These are phyloP conservation scores for Ensete glaucum DNA, from an alignment of 176 grass and related monocot genomes.

Conservation along the genomic window DNA sequence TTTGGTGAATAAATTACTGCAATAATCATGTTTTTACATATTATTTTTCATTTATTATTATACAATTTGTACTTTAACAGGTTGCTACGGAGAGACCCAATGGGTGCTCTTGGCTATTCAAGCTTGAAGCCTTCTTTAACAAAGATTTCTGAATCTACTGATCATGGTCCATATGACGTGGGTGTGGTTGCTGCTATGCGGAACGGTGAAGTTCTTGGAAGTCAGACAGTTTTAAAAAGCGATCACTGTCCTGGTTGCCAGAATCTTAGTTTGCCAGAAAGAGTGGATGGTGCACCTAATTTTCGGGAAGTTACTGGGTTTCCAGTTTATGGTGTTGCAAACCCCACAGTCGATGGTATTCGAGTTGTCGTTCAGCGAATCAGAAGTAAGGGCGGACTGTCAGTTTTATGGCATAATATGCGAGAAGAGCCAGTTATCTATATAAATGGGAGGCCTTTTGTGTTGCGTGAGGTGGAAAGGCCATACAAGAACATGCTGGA, in stretches of 20 bases:
- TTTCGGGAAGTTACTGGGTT: slow-evolving; percentile 83
- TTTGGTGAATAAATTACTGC: neutral
- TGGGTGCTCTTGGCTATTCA: slow-evolving; percentile 98
- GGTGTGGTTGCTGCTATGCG: slow-evolving; percentile 76
- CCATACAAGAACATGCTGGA: slow-evolving; percentile 98
- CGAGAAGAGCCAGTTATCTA: slow-evolving; percentile 99
- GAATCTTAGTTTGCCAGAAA: slow-evolving; percentile 74
- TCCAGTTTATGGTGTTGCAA: slow-evolving; percentile 97
- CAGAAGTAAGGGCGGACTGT: slow-evolving; percentile 70
- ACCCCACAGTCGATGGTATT: slow-evolving; percentile 90
- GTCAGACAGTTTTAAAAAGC: slow-evolving; percentile 93
- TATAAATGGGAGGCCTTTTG: slow-evolving; percentile 97
- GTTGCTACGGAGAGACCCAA: slow-evolving; percentile 83
- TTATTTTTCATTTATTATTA: neutral
- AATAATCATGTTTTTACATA: neutral
- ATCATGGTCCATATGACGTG: slow-evolving; percentile 62
- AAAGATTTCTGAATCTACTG: slow-evolving; percentile 51
- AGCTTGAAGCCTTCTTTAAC: slow-evolving; percentile 55
- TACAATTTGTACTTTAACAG: slow-evolving; percentile 28
- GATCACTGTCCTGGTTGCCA: slow-evolving; percentile 95
- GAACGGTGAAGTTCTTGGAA: slow-evolving; percentile 92
- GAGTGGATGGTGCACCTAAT: slow-evolving; percentile 97
- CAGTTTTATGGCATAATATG: slow-evolving; percentile 98
- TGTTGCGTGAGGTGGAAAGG: slow-evolving; percentile 95
- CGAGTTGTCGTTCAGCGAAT: slow-evolving; percentile 64